Percentiles rank a stretch among this genome's conserved stretches.
Conservation (phyloP, 495 filamentous ascomycete genomes). For the Penicillium coprophilum region DNA sequence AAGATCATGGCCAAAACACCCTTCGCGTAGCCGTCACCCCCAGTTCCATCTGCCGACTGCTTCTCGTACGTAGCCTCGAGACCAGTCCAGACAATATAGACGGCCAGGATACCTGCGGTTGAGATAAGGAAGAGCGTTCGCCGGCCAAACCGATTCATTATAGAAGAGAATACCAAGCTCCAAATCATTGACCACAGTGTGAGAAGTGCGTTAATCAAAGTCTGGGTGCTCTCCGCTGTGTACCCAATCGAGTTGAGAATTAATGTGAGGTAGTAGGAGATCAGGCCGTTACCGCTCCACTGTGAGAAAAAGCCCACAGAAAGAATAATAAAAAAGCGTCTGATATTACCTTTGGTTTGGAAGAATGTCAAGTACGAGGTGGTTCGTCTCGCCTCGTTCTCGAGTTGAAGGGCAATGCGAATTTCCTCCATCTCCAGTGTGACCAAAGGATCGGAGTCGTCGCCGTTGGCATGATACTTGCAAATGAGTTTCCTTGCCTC, state of each 20-base stretch:
- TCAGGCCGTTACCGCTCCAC: slow-evolving; percentile 16
- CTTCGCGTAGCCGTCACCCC: slow-evolving; percentile 12
- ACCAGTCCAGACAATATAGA: slow-evolving; percentile 58
- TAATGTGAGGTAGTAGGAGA: slow-evolving; percentile 50
- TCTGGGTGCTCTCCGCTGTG: slow-evolving; percentile 28
- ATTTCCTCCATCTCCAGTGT: slow-evolving; percentile 31
- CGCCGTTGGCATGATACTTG: slow-evolving; percentile 36
- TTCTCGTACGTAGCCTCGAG: slow-evolving; percentile 26
- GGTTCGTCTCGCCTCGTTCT: slow-evolving; percentile 29
- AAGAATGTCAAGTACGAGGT: slow-evolving; percentile 20
- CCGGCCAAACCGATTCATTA: slow-evolving; percentile 58
- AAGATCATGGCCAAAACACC: slow-evolving; percentile 22
- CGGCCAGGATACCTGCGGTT: slow-evolving; percentile 56
- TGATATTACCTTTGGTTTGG: slow-evolving; percentile 6
- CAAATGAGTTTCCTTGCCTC: slow-evolving; percentile 48
- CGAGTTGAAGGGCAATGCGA: slow-evolving; percentile 26
- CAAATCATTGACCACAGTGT: slow-evolving; percentile 45
- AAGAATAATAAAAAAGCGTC: slow-evolving; percentile 11
- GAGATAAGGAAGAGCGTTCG: slow-evolving; percentile 57
- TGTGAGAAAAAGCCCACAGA: slow-evolving; percentile 13
- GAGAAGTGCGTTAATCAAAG: slow-evolving; percentile 30
- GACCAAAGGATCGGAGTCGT: slow-evolving; percentile 18
- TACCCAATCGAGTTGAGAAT: slow-evolving; percentile 40
- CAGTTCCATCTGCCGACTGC: not conserved
- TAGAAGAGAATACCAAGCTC: slow-evolving; percentile 50